phyloP scores from a whole-genome alignment of 2,329 filamentous ascomycete genomes.

The Fusarium palustre region DNA sequence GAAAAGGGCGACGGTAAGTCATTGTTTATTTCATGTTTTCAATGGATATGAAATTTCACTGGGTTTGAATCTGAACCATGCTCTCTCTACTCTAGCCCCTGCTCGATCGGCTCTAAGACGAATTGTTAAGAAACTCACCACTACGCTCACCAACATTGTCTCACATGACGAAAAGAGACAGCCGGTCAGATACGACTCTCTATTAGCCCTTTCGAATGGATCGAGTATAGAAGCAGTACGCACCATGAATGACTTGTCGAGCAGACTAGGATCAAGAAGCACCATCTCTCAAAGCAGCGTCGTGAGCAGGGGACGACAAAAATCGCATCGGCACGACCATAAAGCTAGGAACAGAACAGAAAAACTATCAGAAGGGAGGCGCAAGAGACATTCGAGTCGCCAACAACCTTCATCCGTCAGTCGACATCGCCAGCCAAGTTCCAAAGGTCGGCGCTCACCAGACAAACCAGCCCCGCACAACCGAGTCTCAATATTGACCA shows the following conservation, averaged over 20 bases:
- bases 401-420: slow-evolving; percentile 16
- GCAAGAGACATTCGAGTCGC: slow-evolving; percentile 17
- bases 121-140: slow-evolving; percentile 58
- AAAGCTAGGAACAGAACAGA: slow-evolving; percentile 16
- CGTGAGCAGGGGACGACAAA: slow-evolving; percentile 37
- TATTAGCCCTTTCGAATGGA: slow-evolving; percentile 60
- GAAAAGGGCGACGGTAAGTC: slow-evolving; percentile 62
- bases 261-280: slow-evolving; percentile 44
- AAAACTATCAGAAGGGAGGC: slow-evolving; percentile 24
- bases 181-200: slow-evolving; percentile 59
- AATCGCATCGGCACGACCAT: slow-evolving; percentile 23
- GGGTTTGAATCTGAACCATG: slow-evolving; percentile 26
- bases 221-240: slow-evolving; percentile 62
- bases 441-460: slow-evolving; percentile 8
- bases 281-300: slow-evolving; percentile 31
- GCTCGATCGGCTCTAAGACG: slow-evolving; percentile 56
- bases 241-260: slow-evolving; percentile 61
- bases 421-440: slow-evolving; percentile 19
- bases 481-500: slow-evolving; percentile 50
- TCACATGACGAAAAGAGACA: slow-evolving; percentile 48
- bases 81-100: slow-evolving; percentile 46
- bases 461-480: slow-evolving; percentile 23
- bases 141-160: slow-evolving; percentile 56
- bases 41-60: slow-evolving; percentile 10
- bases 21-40: background rate